Percentiles rank a stretch among this genome's conserved stretches.
phyloP scores from a whole-genome alignment of 495 filamentous ascomycete species.

The Hyaloscypha hepaticicola region DNA sequence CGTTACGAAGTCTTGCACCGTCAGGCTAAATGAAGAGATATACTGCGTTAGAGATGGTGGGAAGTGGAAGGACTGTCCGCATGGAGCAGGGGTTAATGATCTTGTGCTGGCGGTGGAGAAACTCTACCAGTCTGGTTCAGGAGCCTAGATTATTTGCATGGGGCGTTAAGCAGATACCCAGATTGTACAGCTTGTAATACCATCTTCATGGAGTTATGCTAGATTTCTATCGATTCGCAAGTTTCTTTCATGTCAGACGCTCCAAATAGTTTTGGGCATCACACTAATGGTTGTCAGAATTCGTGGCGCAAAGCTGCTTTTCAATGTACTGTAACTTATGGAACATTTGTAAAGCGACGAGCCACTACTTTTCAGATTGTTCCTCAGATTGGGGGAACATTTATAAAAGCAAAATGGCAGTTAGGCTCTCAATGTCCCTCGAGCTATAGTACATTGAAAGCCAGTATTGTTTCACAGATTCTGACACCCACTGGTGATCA shows the following conservation, averaged over 20 bases:
- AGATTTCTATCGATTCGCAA: too few relatives aligned
- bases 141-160: constrained; percentile 36
- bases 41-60: constrained; percentile 85
- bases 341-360: too few relatives aligned
- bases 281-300: too few relatives aligned
- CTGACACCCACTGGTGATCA: too few relatives aligned
- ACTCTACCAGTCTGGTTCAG: constrained; percentile 40
- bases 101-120: constrained; percentile 73
- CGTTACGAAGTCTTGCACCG: constrained; percentile 83
- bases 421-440: too few relatives aligned
- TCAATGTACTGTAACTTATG: too few relatives aligned
- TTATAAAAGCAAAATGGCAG: too few relatives aligned
- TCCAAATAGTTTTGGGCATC: background rate
- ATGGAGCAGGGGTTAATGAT: constrained; percentile 66
- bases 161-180: background rate
- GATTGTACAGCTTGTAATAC: background rate
- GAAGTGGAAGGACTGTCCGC: constrained; percentile 75
- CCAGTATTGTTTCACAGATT: too few relatives aligned
- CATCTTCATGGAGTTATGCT: background rate
- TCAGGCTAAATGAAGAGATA: constrained; percentile 71
- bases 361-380: too few relatives aligned
- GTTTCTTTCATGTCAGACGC: background rate
- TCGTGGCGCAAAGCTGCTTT: too few relatives aligned
- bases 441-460: too few relatives aligned
- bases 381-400: too few relatives aligned